A percentile compares a stretch with the other conserved stretches of the same genome.
phyloP scores from a whole-genome alignment of 108 stramenopile species.

The Aurantiochytrium sp. region DNA sequence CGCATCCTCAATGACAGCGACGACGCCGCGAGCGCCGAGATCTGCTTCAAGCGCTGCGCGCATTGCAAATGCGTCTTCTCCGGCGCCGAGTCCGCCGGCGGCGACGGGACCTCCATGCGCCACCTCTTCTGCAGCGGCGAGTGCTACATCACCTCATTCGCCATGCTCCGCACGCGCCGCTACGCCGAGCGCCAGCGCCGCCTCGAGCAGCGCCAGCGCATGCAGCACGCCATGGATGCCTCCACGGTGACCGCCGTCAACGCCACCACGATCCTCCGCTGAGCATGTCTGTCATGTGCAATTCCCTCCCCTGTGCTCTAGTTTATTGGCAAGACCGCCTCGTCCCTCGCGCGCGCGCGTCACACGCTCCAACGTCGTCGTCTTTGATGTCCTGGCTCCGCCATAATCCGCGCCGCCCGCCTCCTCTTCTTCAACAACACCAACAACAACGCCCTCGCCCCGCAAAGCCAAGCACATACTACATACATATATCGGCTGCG shows the following conservation, averaged over 20 bases:
- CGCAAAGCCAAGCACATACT: too few relatives aligned
- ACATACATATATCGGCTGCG: too few relatives aligned
- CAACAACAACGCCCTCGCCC: too few relatives aligned
- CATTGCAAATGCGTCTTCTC: background rate
- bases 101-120: background rate
- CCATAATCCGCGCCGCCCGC: too few relatives aligned
- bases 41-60: background rate
- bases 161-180: background rate
- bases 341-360: too few relatives aligned
- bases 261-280: background rate
- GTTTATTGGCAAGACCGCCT: too few relatives aligned
- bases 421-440: too few relatives aligned
- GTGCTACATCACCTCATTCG: conserved; percentile 27
- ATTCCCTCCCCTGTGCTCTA: too few relatives aligned
- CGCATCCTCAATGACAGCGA: background rate
- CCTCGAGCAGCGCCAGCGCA: background rate
- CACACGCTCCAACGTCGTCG: too few relatives aligned
- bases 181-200: background rate
- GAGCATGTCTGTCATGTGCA: too few relatives aligned
- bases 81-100: background rate
- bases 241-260: background rate
- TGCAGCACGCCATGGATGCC: background rate
- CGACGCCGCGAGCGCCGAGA: background rate
- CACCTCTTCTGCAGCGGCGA: conserved; percentile 28
- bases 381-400: too few relatives aligned